A percentile compares a stretch with the other conserved stretches of the same genome.
Conservation (phyloP, 257 asterid species). For the Solanum habrochaites region DNA sequence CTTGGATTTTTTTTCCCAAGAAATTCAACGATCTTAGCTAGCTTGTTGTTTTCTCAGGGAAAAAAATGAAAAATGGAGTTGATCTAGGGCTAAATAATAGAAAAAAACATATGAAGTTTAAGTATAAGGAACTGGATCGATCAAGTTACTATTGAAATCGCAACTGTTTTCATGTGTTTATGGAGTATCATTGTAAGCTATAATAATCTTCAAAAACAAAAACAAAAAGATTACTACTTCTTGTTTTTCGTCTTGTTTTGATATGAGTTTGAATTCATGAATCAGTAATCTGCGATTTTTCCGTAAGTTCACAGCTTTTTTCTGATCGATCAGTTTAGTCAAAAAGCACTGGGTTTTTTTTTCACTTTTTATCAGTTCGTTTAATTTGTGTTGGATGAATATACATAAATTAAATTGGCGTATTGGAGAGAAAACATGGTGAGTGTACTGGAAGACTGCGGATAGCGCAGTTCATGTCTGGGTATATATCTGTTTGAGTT, state of each 20-base stretch:
- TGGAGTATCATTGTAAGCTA: background rate
- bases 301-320: background rate
- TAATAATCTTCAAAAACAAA: background rate
- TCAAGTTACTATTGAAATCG: background rate
- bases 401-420: background rate
- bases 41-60: background rate
- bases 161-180: background rate
- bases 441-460: background rate
- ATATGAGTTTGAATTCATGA: background rate
- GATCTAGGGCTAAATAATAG: background rate
- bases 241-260: background rate
- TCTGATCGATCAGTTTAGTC: background rate
- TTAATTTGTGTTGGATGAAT: background rate
- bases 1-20: background rate
- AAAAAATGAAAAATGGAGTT: background rate
- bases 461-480: slow-evolving; percentile 5
- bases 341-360: background rate
- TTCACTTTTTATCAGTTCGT: background rate
- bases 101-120: background rate
- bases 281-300: background rate
- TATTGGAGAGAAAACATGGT: background rate
- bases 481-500: slow-evolving; percentile 12
- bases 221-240: background rate
- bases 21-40: background rate
- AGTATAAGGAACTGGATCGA: background rate